Percentiles rank a stretch among this genome's conserved stretches.
phyloP scores from a whole-genome alignment of 148 eudicot genomes.

The Talinum fruticosum region DNA sequence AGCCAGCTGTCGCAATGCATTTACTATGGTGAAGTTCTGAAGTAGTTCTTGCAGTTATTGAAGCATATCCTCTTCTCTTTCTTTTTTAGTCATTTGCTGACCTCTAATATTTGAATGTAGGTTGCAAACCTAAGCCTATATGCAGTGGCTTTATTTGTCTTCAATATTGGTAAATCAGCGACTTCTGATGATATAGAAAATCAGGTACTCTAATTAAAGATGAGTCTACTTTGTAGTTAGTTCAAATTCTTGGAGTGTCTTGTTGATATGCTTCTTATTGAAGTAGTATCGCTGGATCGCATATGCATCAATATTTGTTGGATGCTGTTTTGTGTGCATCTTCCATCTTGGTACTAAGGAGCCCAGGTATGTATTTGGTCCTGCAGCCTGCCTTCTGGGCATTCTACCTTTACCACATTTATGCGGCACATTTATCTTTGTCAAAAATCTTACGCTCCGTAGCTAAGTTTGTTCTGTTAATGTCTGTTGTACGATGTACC shows the following conservation, averaged over 20 bases:
- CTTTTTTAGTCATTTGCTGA: slow-evolving; percentile 8
- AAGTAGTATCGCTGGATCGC: slow-evolving; percentile 96
- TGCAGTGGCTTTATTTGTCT: slow-evolving; percentile 71
- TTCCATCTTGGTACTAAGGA: slow-evolving; percentile 82
- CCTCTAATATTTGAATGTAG: slow-evolving; percentile 30
- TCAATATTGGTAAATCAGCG: slow-evolving; percentile 45
- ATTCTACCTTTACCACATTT: not conserved
- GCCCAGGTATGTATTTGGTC: slow-evolving; percentile 55
- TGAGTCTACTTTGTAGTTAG: not conserved
- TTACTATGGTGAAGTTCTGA: slow-evolving; percentile 67
- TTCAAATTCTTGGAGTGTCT: slow-evolving; percentile 9
- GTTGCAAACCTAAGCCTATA: slow-evolving; percentile 90
- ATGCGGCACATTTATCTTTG: not conserved
- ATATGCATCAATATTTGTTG: slow-evolving; percentile 65
- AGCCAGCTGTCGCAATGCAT: slow-evolving; percentile 95
- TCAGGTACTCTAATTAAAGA: slow-evolving; percentile 48
- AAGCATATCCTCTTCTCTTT: not conserved
- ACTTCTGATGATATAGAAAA: slow-evolving; percentile 53
- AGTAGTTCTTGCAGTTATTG: slow-evolving; percentile 4
- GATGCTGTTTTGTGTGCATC: slow-evolving; percentile 78
- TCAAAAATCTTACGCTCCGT: not conserved
- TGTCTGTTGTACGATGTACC: too few relatives aligned
- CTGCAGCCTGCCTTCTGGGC: not conserved
- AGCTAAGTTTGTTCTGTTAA: not conserved
- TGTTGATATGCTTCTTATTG: slow-evolving; percentile 19